Evolutionary conservation across 2,329 filamentous ascomycete species (phyloP).

Genomic region (Aspergillus brunneoviolaceus): DNA sequence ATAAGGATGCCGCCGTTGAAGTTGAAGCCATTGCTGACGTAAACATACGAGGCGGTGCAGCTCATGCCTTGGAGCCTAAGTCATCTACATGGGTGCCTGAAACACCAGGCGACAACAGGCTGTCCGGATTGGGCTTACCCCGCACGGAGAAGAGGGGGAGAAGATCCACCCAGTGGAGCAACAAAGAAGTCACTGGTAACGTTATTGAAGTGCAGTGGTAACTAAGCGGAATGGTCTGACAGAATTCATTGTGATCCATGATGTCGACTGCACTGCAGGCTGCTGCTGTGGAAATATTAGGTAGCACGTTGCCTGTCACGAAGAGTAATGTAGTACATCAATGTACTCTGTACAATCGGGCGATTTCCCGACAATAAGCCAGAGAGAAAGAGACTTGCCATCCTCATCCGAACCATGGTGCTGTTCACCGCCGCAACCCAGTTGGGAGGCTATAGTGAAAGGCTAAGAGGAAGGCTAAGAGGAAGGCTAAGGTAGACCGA

Average conservation of each 20-base stretch:
- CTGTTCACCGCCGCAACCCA: not conserved
- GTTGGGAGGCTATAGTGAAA: not conserved
- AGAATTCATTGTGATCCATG: not conserved
- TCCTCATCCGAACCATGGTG: not conserved
- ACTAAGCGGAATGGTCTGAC: not conserved
- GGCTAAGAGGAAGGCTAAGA: not conserved
- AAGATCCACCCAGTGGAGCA: not conserved
- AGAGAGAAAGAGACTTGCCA: not conserved
- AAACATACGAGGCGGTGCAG: constrained; percentile 1
- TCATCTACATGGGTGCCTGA: not conserved
- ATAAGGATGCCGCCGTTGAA: not conserved
- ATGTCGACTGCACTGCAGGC: not conserved
- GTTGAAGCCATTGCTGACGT: not conserved
- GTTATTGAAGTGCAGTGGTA: no score
- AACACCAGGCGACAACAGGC: not conserved
- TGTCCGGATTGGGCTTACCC: constrained; percentile 11
- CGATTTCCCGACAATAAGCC: not conserved
- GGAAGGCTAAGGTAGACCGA: not conserved
- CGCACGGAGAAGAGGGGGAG: constrained; percentile 13
- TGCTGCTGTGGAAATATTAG: no score
- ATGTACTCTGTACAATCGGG: no score
- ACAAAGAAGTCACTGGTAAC: not conserved
- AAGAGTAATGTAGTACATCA: no score
- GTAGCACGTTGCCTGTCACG: no score
- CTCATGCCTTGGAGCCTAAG: constrained; percentile 1